These are phyloP conservation scores for Paecilomyces niveus DNA, from an alignment of 2,329 filamentous ascomycete species.

Conservation along the genomic window DNA sequence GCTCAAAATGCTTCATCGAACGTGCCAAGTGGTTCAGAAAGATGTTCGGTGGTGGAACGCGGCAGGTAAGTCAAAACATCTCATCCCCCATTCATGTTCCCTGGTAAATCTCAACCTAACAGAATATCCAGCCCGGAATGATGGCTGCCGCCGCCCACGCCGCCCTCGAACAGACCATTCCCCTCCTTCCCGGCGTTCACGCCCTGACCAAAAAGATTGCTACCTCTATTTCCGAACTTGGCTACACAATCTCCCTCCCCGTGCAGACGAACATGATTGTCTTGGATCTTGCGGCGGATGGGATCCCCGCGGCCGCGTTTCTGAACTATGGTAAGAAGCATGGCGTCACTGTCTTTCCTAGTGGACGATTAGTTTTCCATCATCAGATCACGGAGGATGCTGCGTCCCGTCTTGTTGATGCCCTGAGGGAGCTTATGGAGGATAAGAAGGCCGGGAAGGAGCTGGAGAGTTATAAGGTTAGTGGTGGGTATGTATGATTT, in stretches of 20 bases:
- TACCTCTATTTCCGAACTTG: slow-evolving; percentile 10
- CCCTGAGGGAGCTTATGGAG: slow-evolving; percentile 13
- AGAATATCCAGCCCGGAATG: slow-evolving; percentile 17
- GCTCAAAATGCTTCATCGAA: slow-evolving; percentile 18
- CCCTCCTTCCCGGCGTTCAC: slow-evolving; percentile 16
- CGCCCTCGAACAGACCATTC: slow-evolving; percentile 15
- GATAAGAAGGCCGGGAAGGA: slow-evolving; percentile 13
- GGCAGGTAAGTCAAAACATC: slow-evolving; percentile 14
- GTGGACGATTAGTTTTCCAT: slow-evolving; percentile 19
- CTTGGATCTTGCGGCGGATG: slow-evolving; percentile 14
- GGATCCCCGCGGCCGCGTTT: slow-evolving; percentile 12
- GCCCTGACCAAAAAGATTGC: slow-evolving; percentile 14
- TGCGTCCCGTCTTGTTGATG: slow-evolving; percentile 11
- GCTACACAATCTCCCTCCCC: slow-evolving; percentile 15
- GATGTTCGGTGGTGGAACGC: slow-evolving; percentile 25
- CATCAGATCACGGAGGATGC: slow-evolving; percentile 18
- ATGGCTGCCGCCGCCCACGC: slow-evolving; percentile 20
- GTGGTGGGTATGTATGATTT: slow-evolving; percentile 9
- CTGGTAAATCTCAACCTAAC: background rate
- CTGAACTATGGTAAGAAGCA: slow-evolving; percentile 13
- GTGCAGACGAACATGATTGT: slow-evolving; percentile 23
- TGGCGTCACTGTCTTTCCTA: slow-evolving; percentile 14
- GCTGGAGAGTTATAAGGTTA: slow-evolving; percentile 9
- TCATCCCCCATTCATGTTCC: background rate
- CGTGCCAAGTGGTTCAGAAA: slow-evolving; percentile 24